phyloP scores from a whole-genome alignment of 345 rosid species.

The Melaleuca alternifolia region DNA sequence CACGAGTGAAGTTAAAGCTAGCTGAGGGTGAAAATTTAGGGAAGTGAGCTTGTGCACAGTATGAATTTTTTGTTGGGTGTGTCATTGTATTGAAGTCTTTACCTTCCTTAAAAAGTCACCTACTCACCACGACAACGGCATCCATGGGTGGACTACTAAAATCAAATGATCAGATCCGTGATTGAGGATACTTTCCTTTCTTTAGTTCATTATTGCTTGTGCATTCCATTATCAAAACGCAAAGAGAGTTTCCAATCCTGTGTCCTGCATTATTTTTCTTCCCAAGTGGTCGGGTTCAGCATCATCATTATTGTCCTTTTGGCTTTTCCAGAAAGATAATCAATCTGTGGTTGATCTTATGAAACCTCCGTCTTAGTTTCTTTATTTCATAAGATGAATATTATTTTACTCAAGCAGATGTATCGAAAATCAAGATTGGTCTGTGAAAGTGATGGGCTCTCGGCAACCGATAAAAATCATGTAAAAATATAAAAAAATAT shows the following conservation, averaged over 20 bases:
- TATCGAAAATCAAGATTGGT: background rate
- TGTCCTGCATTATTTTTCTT: background rate
- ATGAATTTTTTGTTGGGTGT: background rate
- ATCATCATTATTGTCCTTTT: fast-evolving
- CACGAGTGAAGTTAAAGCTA: background rate
- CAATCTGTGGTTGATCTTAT: background rate
- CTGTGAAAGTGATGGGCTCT: background rate
- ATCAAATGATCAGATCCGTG: background rate
- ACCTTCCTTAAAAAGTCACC: background rate
- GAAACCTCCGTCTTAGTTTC: background rate
- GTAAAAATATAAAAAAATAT: too few relatives aligned
- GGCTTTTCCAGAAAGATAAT: background rate
- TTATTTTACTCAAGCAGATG: background rate
- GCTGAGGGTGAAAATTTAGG: background rate
- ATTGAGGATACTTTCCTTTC: background rate
- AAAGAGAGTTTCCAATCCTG: background rate
- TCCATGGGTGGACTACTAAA: background rate
- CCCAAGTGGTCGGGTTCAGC: background rate
- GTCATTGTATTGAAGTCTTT: background rate
- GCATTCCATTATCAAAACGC: background rate
- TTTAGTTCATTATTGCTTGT: fast-evolving
- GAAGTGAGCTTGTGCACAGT: background rate
- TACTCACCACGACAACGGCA: background rate
- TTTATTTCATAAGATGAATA: background rate
- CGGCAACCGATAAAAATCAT: too few relatives aligned